Percentiles rank a stretch among this genome's conserved stretches.
Evolutionary conservation across 495 filamentous ascomycete species (phyloP).

Genomic region (Xylaria castorea): DNA sequence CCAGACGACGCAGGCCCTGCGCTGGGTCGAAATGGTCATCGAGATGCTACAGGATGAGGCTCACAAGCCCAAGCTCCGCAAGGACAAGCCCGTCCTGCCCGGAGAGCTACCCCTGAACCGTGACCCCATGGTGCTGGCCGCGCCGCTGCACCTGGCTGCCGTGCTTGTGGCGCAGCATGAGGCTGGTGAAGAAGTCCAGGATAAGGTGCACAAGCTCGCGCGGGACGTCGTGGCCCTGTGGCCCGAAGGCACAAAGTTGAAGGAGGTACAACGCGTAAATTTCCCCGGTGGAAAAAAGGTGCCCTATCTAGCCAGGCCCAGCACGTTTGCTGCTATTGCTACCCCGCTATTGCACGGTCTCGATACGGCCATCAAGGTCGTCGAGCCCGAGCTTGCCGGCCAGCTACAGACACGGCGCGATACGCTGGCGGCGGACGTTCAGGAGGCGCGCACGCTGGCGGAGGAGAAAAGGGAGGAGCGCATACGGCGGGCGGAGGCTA

Average conservation of each 20-base stretch:
- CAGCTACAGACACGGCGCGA: slow-evolving; percentile 40
- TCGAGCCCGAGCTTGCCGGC: slow-evolving; percentile 44
- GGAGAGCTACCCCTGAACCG: slow-evolving; percentile 37
- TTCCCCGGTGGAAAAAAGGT: too few relatives aligned
- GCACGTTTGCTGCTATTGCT: slow-evolving; percentile 36
- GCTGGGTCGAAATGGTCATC: slow-evolving; percentile 56
- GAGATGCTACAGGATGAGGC: slow-evolving; percentile 57
- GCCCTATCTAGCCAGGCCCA: slow-evolving; percentile 39
- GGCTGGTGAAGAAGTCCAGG: slow-evolving; percentile 35
- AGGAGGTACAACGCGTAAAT: slow-evolving; percentile 42
- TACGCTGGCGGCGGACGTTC: slow-evolving; percentile 38
- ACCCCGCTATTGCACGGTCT: slow-evolving; percentile 51
- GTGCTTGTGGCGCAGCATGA: slow-evolving; percentile 37
- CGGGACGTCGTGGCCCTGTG: slow-evolving; percentile 45
- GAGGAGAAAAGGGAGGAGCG: too few relatives aligned
- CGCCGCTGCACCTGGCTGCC: slow-evolving; percentile 49
- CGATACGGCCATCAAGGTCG: slow-evolving; percentile 44
- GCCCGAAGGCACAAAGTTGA: slow-evolving; percentile 42
- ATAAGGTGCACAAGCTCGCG: slow-evolving; percentile 43
- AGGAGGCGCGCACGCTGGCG: slow-evolving; percentile 32
- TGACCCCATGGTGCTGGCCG: slow-evolving; percentile 49
- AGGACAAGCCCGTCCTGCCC: slow-evolving; percentile 11
- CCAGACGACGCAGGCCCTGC: slow-evolving; percentile 46
- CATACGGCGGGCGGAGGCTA: too few relatives aligned
- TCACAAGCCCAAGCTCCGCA: slow-evolving; percentile 38